Percentiles rank a stretch among this genome's conserved stretches.
Evolutionary conservation across 2,329 filamentous ascomycete species (phyloP).

Genomic region (Calonectria pteridis): DNA sequence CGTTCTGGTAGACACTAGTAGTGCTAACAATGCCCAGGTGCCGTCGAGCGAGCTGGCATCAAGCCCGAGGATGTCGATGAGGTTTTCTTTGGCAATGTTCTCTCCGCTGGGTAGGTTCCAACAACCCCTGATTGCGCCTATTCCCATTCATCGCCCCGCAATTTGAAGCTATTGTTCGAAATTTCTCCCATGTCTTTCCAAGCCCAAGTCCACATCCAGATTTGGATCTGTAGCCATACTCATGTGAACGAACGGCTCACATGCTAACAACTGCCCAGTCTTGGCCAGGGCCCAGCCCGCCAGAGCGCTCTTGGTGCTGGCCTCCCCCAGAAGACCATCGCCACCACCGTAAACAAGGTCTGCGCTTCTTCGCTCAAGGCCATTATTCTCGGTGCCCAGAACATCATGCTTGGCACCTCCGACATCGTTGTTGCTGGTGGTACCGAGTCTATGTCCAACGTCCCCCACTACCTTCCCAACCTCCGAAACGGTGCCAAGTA

Average conservation of each 20-base stretch:
- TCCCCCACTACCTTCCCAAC: conserved; percentile 92
- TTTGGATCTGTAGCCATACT: neutral
- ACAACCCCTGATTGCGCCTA: conserved; percentile 16
- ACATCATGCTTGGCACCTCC: conserved; percentile 96
- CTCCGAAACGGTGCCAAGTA: conserved; percentile 93
- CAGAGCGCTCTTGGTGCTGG: conserved; percentile 94
- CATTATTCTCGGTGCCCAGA: conserved; percentile 93
- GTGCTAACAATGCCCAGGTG: conserved; percentile 60
- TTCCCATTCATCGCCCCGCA: neutral
- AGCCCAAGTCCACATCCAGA: no score
- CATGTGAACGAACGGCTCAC: neutral
- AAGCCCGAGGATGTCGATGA: conserved; percentile 93
- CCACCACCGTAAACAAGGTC: conserved; percentile 98
- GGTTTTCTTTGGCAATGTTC: conserved; percentile 97
- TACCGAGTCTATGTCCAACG: conserved; percentile 98
- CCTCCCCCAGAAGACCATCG: conserved; percentile 81
- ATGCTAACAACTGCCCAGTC: conserved; percentile 61
- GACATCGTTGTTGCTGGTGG: conserved; percentile 94
- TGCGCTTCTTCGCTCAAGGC: conserved; percentile 97
- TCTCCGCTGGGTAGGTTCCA: conserved; percentile 85
- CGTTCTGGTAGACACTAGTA: neutral
- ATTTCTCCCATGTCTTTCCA: neutral
- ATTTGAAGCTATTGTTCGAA: conserved; percentile 20
- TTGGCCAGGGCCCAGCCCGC: conserved; percentile 95
- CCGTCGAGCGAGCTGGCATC: conserved; percentile 88